These are phyloP conservation scores for Penicillium simplicissimum DNA, from an alignment of 495 filamentous ascomycete species.

Conservation along the genomic window DNA sequence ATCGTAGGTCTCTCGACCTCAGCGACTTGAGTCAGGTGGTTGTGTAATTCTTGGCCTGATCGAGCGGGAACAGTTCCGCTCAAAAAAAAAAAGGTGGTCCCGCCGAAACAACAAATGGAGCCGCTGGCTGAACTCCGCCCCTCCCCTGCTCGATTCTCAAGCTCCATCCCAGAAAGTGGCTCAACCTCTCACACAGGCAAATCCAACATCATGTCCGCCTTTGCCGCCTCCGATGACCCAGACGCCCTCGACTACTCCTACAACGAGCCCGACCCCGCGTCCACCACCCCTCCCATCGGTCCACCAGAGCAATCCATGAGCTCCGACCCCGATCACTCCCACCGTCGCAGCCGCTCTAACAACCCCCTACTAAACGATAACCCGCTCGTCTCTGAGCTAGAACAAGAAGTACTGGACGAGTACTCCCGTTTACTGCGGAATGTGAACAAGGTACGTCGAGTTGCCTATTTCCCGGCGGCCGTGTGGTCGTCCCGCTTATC, in stretches of 20 bases:
- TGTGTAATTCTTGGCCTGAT: not conserved
- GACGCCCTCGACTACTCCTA: slow-evolving; percentile 25
- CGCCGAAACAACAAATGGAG: slow-evolving; percentile 2
- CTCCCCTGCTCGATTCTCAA: not conserved
- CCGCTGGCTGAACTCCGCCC: not conserved
- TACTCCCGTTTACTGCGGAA: slow-evolving; percentile 86
- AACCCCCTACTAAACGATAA: slow-evolving; percentile 46
- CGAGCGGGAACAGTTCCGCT: slow-evolving; percentile 2
- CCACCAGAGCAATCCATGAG: slow-evolving; percentile 17
- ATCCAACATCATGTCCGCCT: slow-evolving; percentile 29
- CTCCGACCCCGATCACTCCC: slow-evolving; percentile 22
- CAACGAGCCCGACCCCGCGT: slow-evolving; percentile 24
- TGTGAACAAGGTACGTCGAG: slow-evolving; percentile 73
- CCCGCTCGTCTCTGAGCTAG: slow-evolving; percentile 62
- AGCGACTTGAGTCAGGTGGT: not conserved
- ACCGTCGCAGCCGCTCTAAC: slow-evolving; percentile 22
- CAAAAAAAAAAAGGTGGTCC: not conserved
- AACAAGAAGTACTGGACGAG: slow-evolving; percentile 94
- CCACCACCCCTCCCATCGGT: slow-evolving; percentile 25
- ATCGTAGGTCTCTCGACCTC: not conserved
- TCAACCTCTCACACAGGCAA: not conserved
- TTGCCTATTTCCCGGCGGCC: too few relatives aligned
- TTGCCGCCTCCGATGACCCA: slow-evolving; percentile 23
- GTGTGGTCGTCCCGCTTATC: not conserved
- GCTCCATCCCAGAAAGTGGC: not conserved